Base-by-base conservation (phyloP, 352 stramenopile species). In the Plasmopara muralis region DNA sequence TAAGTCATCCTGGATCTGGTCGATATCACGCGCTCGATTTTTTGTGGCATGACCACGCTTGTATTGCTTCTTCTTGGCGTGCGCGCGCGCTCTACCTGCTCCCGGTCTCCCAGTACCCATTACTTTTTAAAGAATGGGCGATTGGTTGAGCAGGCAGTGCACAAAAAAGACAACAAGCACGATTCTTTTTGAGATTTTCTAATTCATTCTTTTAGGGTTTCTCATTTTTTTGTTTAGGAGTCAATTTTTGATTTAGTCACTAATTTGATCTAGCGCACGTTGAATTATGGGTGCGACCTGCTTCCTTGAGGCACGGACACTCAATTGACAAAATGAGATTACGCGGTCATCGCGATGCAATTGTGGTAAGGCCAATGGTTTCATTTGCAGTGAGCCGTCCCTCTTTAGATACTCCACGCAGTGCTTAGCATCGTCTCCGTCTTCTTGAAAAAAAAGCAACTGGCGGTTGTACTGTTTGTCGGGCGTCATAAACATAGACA, bases 1-100 rank as follows among this genome's bases (percentile, higher is more conserved):
- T 50, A 94, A 44, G 46, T 94, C 83, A 73, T 94, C 83, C 72
- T 92, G 83, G 60, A 94, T 92, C 76, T 94, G 83, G 50, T 94
- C 83, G 10, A 94, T 71, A 43, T 94, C 83, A 29, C 83, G 79
- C 46, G 72, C 42, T 55, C 83, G 74, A 53, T 77, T 83, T 66
- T 91, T 92, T 53, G 83, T 94, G 45, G 77, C 68, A 57, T 94
- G 83, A 35, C 71, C 66, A 52, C 80, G 79, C 69, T 89, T 90
- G 79, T 92, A 94, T 46, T 85, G 67, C 55, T 90, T 94, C 64
- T 92, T 92, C 68, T 92, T 94, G 55, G 71, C 74, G 66, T 85
- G 76, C 15, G 75, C 65, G 49, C 80, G 67, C 62, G 79, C 76
- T 66, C 84, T 87, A 53, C 66, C 71, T 13, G 70, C 62, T 43